Conservation (phyloP, 768 basidiomycete species). For the Galerina sulciceps region DNA sequence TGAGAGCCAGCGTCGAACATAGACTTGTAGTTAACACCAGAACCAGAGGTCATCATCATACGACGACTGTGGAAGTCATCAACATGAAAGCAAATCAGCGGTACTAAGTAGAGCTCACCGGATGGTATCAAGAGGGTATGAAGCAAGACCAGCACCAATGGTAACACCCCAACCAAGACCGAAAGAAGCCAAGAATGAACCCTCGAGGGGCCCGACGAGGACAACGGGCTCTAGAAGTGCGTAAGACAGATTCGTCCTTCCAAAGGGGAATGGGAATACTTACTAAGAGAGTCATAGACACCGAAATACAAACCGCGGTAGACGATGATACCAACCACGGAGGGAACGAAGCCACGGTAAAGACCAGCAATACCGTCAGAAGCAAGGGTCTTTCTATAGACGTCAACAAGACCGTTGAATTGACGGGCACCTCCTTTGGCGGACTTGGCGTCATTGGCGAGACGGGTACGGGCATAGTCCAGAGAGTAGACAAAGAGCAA, state of each 20-base stretch:
- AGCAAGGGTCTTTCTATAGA: constrained; percentile 96
- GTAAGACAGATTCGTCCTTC: constrained; percentile 21
- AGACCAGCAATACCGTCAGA: constrained; percentile 98
- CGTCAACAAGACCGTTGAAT: constrained; percentile 98
- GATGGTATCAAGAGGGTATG: constrained; percentile 92
- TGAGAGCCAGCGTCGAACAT: constrained; percentile 97
- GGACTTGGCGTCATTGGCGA: constrained; percentile 97
- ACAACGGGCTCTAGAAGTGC: constrained; percentile 83
- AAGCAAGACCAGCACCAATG: constrained; percentile 98
- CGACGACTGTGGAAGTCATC: constrained; percentile 76
- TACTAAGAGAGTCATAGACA: constrained; percentile 93
- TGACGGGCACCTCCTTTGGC: constrained; percentile 89
- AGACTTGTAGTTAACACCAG: constrained; percentile 95
- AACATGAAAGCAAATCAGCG: constrained; percentile 11
- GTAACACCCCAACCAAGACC: constrained; percentile 98
- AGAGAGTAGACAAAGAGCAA: constrained; percentile 99
- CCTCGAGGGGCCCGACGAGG: constrained; percentile 93
- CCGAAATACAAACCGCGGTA: constrained; percentile 99
- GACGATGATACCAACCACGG: constrained; percentile 98
- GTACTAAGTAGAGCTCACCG: constrained; percentile 51
- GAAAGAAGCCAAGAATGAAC: constrained; percentile 98
- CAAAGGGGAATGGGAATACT: constrained; percentile 32
- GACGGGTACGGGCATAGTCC: constrained; percentile 99
- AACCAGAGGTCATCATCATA: constrained; percentile 99
- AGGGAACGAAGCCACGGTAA: constrained; percentile 99